phyloP scores from a whole-genome alignment of 805 yeast genomes.

The Starmerella asiatica region DNA sequence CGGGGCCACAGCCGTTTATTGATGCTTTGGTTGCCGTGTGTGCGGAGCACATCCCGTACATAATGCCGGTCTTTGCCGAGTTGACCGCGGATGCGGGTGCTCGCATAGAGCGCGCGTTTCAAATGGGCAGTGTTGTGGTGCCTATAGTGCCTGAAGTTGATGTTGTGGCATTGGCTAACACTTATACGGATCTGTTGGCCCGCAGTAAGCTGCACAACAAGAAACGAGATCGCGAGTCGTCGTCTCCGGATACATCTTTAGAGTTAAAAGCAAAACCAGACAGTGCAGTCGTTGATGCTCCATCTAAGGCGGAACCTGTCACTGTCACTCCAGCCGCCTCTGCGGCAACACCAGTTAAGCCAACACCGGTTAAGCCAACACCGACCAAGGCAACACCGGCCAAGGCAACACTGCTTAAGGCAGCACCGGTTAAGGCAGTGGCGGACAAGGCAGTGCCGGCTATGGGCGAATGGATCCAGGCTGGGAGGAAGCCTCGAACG shows the following conservation, averaged over 20 bases:
- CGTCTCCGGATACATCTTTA: no score
- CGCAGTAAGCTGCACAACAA: no score
- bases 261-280: no score
- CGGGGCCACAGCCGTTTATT: background rate
- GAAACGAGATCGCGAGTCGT: no score
- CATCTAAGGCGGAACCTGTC: no score
- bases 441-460: no score
- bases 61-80: slow-evolving; percentile 2
- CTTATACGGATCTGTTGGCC: background rate
- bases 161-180: slow-evolving; percentile 1
- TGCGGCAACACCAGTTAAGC: background rate
- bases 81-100: slow-evolving; percentile 1
- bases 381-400: background rate
- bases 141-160: slow-evolving; percentile 1
- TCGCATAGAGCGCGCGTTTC: slow-evolving; percentile 4
- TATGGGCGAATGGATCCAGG: no score
- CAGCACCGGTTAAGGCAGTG: background rate
- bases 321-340: background rate
- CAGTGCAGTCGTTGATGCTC: no score
- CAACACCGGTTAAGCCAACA: background rate
- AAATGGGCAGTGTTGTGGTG: background rate
- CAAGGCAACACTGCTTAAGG: background rate
- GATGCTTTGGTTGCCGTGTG: slow-evolving; percentile 1
- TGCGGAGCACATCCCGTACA: slow-evolving; percentile 3
- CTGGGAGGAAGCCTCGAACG: slow-evolving; percentile 5